Evolutionary conservation across 2,329 filamentous ascomycete genomes (phyloP).

Genomic region (Basipetospora chlamydospora): DNA sequence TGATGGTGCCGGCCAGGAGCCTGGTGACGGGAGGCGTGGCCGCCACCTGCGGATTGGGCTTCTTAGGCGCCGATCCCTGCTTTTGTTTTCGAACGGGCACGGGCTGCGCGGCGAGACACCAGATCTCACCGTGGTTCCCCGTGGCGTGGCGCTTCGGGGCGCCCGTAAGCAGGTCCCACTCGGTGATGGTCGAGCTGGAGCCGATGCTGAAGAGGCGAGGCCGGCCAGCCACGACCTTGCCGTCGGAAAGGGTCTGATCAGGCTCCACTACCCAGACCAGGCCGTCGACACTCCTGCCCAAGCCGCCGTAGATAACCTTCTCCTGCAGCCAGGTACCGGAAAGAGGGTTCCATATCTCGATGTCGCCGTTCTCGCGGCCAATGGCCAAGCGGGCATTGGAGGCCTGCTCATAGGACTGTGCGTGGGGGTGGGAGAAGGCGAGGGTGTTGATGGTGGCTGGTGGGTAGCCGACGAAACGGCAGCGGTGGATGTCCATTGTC

Average conservation of each 20-base stretch:
- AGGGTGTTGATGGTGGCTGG: constrained; percentile 86
- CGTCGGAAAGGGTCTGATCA: constrained; percentile 51
- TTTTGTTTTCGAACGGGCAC: constrained; percentile 27
- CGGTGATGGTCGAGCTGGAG: constrained; percentile 80
- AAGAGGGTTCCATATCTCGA: constrained; percentile 92
- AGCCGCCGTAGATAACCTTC: constrained; percentile 66
- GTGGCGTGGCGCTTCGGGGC: constrained; percentile 68
- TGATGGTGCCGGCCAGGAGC: constrained; percentile 75
- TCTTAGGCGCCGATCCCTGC: constrained; percentile 8
- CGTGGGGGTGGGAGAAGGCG: constrained; percentile 69
- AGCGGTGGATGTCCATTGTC: constrained; percentile 91
- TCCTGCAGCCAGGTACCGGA: constrained; percentile 82
- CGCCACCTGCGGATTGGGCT: constrained; percentile 12
- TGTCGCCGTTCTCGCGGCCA: constrained; percentile 85
- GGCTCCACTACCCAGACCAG: constrained; percentile 84
- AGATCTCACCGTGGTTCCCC: constrained; percentile 90
- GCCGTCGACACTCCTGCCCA: constrained; percentile 77
- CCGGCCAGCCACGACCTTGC: constrained; percentile 49
- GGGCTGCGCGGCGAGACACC: constrained; percentile 87
- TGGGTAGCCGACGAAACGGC: constrained; percentile 87
- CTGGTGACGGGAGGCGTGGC: constrained; percentile 30
- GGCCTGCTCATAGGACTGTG: constrained; percentile 31
- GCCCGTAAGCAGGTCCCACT: constrained; percentile 81
- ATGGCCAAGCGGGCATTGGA: constrained; percentile 63
- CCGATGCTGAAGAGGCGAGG: constrained; percentile 91